A percentile compares a stretch with the other conserved stretches of the same genome.
phyloP scores from a whole-genome alignment of 257 asterid genomes.

The Verbena officinalis region DNA sequence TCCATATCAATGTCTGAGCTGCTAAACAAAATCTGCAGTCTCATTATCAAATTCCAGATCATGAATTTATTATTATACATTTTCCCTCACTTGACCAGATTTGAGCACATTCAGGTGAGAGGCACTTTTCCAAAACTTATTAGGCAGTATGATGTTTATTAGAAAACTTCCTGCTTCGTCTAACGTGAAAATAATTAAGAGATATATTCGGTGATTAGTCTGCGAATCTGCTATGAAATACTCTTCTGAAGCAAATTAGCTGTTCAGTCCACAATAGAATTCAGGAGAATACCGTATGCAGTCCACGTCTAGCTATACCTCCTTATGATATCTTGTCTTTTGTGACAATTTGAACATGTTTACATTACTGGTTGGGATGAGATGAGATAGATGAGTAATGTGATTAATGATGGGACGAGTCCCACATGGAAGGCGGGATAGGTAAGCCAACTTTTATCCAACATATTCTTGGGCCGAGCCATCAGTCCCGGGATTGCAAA shows the following conservation, averaged over 20 bases:
- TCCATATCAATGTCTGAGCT: constrained; percentile 17
- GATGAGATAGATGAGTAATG: too few relatives aligned
- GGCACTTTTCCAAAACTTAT: not conserved
- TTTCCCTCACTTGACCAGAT: constrained; percentile 15
- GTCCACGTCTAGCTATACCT: not conserved
- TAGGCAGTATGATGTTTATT: constrained; percentile 11
- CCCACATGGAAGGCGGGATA: too few relatives aligned
- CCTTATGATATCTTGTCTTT: constrained; percentile 10
- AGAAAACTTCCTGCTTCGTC: constrained; percentile 11
- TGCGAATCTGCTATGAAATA: constrained; percentile 3
- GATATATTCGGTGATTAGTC: not conserved
- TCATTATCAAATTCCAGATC: constrained; percentile 18
- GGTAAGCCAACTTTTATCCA: too few relatives aligned
- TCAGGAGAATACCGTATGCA: not conserved
- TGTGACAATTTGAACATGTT: too few relatives aligned
- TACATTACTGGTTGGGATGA: too few relatives aligned
- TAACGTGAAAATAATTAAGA: constrained; percentile 11
- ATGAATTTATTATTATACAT: not conserved
- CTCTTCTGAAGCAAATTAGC: constrained; percentile 4
- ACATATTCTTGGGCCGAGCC: too few relatives aligned
- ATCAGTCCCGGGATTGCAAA: too few relatives aligned
- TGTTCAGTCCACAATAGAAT: not conserved
- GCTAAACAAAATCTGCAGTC: constrained; percentile 25
- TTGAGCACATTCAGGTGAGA: not conserved
- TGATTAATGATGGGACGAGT: too few relatives aligned